Evolutionary conservation across 768 basidiomycete species (phyloP).

Genomic region (Agaricus sinodeliciosus): DNA sequence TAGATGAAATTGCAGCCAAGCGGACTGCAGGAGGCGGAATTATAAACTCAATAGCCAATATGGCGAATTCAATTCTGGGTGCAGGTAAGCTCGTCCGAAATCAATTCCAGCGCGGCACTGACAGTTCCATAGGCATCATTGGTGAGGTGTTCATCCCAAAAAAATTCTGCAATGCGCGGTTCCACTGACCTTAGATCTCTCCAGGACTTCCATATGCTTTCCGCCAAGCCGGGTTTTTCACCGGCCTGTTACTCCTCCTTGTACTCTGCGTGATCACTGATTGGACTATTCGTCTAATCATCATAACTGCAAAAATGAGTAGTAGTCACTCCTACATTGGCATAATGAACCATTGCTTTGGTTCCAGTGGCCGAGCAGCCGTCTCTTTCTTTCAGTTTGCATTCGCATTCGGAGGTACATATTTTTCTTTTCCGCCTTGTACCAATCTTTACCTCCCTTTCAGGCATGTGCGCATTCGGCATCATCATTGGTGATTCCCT

Average conservation of each 20-base stretch:
- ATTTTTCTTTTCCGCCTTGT: background rate
- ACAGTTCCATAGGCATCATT: conserved; percentile 51
- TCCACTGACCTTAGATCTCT: background rate
- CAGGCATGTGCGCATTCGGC: conserved; percentile 97
- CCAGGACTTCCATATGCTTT: conserved; percentile 91
- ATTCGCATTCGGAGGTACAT: conserved; percentile 91
- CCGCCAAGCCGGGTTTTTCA: conserved; percentile 90
- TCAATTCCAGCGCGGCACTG: conserved; percentile 8
- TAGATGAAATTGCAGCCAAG: conserved; percentile 69
- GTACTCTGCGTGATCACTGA: conserved; percentile 82
- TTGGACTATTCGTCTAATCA: conserved; percentile 97
- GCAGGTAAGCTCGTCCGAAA: conserved; percentile 53
- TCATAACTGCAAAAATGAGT: conserved; percentile 92
- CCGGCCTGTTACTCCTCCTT: conserved; percentile 77
- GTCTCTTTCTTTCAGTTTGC: conserved; percentile 97
- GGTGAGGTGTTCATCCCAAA: conserved; percentile 33
- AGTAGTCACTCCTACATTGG: conserved; percentile 90
- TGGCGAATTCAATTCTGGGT: conserved; percentile 95
- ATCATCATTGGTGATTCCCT: conserved; percentile 98
- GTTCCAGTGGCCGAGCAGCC: conserved; percentile 82
- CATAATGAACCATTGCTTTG: conserved; percentile 93
- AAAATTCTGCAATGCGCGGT: background rate
- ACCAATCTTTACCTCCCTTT: background rate
- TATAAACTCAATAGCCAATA: conserved; percentile 80
- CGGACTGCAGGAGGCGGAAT: conserved; percentile 64